Conservation (phyloP, 352 stramenopile species). For the Blastocystis sp. region DNA sequence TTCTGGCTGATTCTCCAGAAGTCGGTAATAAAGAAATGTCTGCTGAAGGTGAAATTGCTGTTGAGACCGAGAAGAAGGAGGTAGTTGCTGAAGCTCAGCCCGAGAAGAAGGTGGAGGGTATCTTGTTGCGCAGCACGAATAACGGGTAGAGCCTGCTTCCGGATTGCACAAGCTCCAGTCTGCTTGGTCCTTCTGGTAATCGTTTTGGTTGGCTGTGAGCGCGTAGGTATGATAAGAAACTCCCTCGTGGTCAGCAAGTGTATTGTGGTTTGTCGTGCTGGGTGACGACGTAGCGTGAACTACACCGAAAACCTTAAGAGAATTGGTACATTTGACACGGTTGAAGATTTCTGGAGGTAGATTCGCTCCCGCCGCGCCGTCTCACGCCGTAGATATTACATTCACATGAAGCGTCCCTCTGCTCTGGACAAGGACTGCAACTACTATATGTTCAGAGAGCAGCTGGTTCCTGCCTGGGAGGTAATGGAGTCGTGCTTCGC, state of each 20-base stretch:
- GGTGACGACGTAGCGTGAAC: slow-evolving; percentile 42
- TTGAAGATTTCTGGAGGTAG: slow-evolving; percentile 89
- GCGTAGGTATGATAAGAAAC: slow-evolving; percentile 90
- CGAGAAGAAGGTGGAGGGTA: slow-evolving; percentile 67
- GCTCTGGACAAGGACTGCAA: slow-evolving; percentile 88
- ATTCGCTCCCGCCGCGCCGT: neutral
- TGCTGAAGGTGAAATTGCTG: slow-evolving; percentile 67
- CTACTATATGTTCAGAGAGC: slow-evolving; percentile 89
- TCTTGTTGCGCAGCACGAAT: neutral
- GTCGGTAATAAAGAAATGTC: slow-evolving; percentile 39
- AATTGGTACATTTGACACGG: slow-evolving; percentile 86
- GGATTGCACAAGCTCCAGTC: slow-evolving; percentile 83
- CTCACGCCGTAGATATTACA: slow-evolving; percentile 80
- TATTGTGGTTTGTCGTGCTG: slow-evolving; percentile 23
- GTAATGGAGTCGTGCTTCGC: too few species aligned
- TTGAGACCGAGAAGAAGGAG: slow-evolving; percentile 59
- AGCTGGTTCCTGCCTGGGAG: slow-evolving; percentile 76
- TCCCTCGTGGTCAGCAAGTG: slow-evolving; percentile 84
- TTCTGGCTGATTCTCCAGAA: neutral
- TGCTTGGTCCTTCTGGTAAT: slow-evolving; percentile 82
- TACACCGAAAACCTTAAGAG: slow-evolving; percentile 80
- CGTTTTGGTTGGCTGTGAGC: neutral
- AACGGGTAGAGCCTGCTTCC: slow-evolving; percentile 19
- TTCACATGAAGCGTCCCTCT: slow-evolving; percentile 89
- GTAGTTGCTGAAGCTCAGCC: neutral